A percentile compares a stretch with the other conserved stretches of the same genome.
These are phyloP conservation scores for Alternaria triticimaculans DNA, from an alignment of 2,329 filamentous ascomycete genomes.

Conservation along the genomic window DNA sequence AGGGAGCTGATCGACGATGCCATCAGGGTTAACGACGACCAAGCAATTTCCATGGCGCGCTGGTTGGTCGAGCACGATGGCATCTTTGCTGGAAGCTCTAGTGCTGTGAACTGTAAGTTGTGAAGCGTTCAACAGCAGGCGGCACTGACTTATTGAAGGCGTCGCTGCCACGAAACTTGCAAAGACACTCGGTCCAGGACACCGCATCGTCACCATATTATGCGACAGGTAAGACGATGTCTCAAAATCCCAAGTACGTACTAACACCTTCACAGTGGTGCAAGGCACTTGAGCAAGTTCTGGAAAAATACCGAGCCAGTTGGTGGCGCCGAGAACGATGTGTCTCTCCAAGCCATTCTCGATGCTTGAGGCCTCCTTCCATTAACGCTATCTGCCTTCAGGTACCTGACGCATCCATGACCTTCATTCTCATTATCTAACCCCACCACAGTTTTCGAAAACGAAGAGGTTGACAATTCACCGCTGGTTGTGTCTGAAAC, in stretches of 20 bases:
- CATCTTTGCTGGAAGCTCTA: conserved; percentile 92
- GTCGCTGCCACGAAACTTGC: conserved; percentile 76
- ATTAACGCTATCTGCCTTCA: background rate
- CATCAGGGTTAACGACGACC: conserved; percentile 83
- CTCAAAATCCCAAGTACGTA: background rate
- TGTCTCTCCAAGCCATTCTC: conserved; percentile 64
- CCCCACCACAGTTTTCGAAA: background rate
- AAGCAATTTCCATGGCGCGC: conserved; percentile 91
- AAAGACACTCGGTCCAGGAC: conserved; percentile 66
- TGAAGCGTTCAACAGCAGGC: background rate
- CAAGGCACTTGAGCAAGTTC: conserved; percentile 82
- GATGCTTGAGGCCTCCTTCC: conserved; percentile 37
- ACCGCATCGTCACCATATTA: conserved; percentile 77
- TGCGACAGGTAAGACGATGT: conserved; percentile 64
- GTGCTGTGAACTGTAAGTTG: conserved; percentile 85
- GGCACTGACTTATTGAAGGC: conserved; percentile 36
- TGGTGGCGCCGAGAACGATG: conserved; percentile 57
- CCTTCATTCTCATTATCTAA: too few relatives aligned
- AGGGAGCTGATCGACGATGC: conserved; percentile 89
- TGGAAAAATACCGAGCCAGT: conserved; percentile 76
- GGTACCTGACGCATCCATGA: background rate
- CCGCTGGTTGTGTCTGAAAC: conserved; percentile 3
- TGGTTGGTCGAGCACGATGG: conserved; percentile 97
- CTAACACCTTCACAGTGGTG: conserved; percentile 57
- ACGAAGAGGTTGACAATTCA: background rate